phyloP scores from a whole-genome alignment of 768 basidiomycete species.

The Tulasnella sp. region DNA sequence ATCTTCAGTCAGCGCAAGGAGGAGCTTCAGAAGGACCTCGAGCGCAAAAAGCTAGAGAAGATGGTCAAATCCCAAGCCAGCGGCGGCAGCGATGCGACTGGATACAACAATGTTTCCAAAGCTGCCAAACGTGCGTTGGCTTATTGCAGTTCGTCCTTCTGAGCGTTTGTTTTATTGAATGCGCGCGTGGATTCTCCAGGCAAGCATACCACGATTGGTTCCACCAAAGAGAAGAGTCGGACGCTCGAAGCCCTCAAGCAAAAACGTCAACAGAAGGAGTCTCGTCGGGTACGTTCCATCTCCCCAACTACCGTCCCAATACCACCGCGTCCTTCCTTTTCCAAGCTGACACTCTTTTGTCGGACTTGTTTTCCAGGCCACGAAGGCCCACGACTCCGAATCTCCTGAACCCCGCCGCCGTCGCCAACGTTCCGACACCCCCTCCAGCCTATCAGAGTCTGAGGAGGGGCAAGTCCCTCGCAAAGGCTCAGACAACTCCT shows the following conservation, averaged over 20 bases:
- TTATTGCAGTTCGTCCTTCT: neutral
- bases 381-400: constrained; percentile 46
- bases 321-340: constrained; percentile 1
- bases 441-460: constrained; percentile 27
- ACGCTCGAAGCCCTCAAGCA: constrained; percentile 81
- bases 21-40: constrained; percentile 62
- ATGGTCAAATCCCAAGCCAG: constrained; percentile 58
- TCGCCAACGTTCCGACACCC: constrained; percentile 38
- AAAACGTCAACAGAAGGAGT: constrained; percentile 73
- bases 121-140: constrained; percentile 58
- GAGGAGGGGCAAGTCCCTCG: constrained; percentile 26
- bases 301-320: constrained; percentile 3
- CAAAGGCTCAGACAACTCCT: constrained; percentile 46
- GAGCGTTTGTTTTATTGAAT: neutral
- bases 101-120: constrained; percentile 51
- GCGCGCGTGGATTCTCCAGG: too few species aligned
- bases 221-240: constrained; percentile 66
- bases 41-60: constrained; percentile 58
- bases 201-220: constrained; percentile 59
- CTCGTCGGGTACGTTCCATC: constrained; percentile 44
- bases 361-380: constrained; percentile 19
- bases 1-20: constrained; percentile 72
- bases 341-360: neutral
- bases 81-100: constrained; percentile 20
- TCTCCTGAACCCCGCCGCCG: constrained; percentile 46